Base-by-base conservation (phyloP, 2,329 filamentous ascomycete genomes). In the Pseudogymnoascus verrucosus region DNA sequence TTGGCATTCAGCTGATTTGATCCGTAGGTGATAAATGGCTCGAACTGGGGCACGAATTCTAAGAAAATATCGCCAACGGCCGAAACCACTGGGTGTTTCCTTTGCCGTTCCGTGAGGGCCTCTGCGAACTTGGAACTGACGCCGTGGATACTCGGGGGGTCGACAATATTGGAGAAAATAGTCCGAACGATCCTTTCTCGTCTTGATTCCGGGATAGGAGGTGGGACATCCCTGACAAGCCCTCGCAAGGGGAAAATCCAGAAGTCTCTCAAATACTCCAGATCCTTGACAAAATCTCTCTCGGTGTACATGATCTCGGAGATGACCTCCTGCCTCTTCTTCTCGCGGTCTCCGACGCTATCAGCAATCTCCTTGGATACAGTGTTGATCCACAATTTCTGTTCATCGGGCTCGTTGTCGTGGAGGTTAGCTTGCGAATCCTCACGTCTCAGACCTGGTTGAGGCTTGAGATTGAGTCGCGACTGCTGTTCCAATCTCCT, bases 231-330 rank as follows among this genome's bases (percentile, higher is more conserved):
- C 16, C 83, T 82, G 64, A 84, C 83, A 16, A 89, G 87, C 28
- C 89, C 90, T 60, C 92, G 87, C 64, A 99, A 78, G 8, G 95
- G 95, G 69, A 95, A 84, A 78, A 99, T 96, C 95, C 95, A 99
- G 80, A 98, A 99, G 78, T 99, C 95, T 66, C 95, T 87, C 31
- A 99, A 81, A 73, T 99, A 99, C 76, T 99, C 95, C 71, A 99
- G 80, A 76, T 99, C 95, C 79, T 99, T 99, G 74, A 99, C 95
- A 71, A 99, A 99, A 77, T 99, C 95, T 69, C 95, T 86, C 75
- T 99, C 95, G 0, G 95, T 99, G 78, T 99, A 99, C 86, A 96
- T 97, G 66, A 98, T 88, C 75, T 99, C 95, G 5, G 93, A 97
- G 65, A 99, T 97, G 69, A 99, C 90, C 74, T 99, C 95, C 74